These are phyloP conservation scores for Hygrophoropsis aurantiaca DNA, from an alignment of 768 basidiomycete genomes.

Conservation along the genomic window DNA sequence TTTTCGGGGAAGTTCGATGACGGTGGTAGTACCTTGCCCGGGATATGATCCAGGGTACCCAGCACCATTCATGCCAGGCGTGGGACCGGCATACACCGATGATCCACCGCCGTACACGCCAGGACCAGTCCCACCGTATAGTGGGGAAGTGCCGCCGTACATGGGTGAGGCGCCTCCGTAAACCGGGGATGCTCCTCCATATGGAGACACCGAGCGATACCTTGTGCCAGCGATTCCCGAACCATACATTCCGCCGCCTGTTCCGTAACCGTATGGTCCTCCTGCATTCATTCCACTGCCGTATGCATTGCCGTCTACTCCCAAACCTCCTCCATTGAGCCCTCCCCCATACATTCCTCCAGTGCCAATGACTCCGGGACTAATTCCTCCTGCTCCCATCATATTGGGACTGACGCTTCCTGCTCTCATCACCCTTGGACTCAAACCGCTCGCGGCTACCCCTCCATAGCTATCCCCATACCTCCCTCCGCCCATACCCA, in stretches of 20 bases:
- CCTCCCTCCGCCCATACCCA: too few relatives aligned
- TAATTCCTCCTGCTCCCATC: background rate
- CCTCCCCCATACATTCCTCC: background rate
- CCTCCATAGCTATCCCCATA: background rate
- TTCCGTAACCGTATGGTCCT: constrained; percentile 6
- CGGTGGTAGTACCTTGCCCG: constrained; percentile 3
- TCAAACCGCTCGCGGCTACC: background rate
- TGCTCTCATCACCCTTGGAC: too few relatives aligned
- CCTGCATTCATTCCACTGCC: constrained; percentile 3
- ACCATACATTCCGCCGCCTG: constrained; percentile 10
- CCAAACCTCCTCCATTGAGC: constrained; percentile 2
- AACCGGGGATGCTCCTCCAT: background rate
- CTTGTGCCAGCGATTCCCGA: constrained; percentile 7
- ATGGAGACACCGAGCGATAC: background rate
- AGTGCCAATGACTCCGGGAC: background rate
- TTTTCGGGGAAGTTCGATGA: constrained; percentile 6
- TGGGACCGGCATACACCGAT: background rate
- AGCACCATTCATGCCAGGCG: background rate
- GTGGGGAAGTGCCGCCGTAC: background rate
- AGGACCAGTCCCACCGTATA: background rate
- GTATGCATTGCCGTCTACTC: background rate
- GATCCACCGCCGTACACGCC: background rate
- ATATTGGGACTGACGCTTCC: background rate
- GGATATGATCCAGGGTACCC: background rate
- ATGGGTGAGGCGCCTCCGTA: constrained; percentile 4